Base-by-base conservation (phyloP, 257 asterid species). In the Salvia hispanica region DNA sequence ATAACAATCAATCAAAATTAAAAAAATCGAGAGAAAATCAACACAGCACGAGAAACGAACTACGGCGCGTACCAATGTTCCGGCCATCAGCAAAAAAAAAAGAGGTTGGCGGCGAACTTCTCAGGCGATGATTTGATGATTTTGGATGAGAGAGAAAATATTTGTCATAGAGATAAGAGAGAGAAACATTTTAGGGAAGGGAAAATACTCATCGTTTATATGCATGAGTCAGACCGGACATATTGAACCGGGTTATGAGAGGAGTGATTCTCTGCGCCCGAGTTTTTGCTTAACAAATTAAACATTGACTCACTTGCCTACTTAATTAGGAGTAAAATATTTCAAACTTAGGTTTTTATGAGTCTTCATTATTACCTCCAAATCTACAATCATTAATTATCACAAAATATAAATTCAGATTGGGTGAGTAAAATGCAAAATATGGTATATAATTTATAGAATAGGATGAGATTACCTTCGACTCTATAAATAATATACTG, bases 41-140 rank as follows among this genome's bases (percentile, higher is more conserved):
- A 21, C 64, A 66, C 37, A 47, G 9, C 71, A 57, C 7, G 25
- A 5, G 40, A 71, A 52, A 48, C 5, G 40, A 66, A 67, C 58
- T 67, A 7, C 69, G 52, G 54, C 11, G 52, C 78, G 21, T 59
- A 81, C 81, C 50, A 31, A 66, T 69, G 57, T 76, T 58, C 63
- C 64, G 74, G 73, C 74, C 72, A 75, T 81, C 78, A 57, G 67
- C 21, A 18, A 21, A 39, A 59, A 58, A 58, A 57, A 45, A 64
- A 46, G 52, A 46, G 73, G 67, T 57, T 74, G 77, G 75, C 76
- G 62, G 74, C 67, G 74, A 68, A 53, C 47, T 65, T 58, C 51
- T 43, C 76, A 69, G 72, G 58, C 73, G 79, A 73, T 6, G 75
- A 71, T 71, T 67, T 63, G 71, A 69, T 58, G 74, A 61, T 40